Evolutionary conservation across 2,329 filamentous ascomycete genomes (phyloP), one percentile per base, ranked within the genome.

Genomic region (Davidsoniella neocaledoniae): DNA sequence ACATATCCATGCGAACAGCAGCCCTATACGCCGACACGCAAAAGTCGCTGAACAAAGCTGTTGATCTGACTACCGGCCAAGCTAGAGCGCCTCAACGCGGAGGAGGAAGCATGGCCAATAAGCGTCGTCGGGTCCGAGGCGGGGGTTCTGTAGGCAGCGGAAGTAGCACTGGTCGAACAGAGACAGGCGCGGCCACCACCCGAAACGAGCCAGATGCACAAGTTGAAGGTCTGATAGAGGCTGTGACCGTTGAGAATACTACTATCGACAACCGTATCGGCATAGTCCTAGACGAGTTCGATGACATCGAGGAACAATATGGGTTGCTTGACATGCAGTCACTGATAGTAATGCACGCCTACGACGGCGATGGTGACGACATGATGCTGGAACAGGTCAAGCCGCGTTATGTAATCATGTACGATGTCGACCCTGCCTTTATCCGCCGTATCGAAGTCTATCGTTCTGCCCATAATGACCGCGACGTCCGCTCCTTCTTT

Each of bases 391-490:
- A 98, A 62, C 91, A 98, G 64, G 73, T 91, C 52, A 87, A 85
- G 59, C 91, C 91, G 33, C 80, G 85, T 53, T 95, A 95, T 63
- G 86, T 98, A 53, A 83, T 98, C 66, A 96, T 98, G 91, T 98
- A 95, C 64, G 91, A 96, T 62, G 90, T 91, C 1, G 87, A 96
- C 56, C 79, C 90, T 2, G 81, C 90, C 2, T 98, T 98, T 63
- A 94, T 96, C 59, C 79, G 91, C 12, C 75, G 90, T 37, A 83
- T 98, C 17, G 91, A 98, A 62, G 88, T 96, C 2, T 98, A 96
- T 65, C 80, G 91, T 38, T 94, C 87, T 48, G 95, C 88, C 8
- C 91, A 98, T 65, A 83, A 81, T 52, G 86, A 90, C 61, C 74
- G 87, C 36, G 87, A 86, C 58, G 85, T 96, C 40, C 77, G 86